Percentiles rank a stretch among this genome's conserved stretches.
phyloP scores from a whole-genome alignment of 2,329 filamentous ascomycete species.

The Westerdykella sp. region DNA sequence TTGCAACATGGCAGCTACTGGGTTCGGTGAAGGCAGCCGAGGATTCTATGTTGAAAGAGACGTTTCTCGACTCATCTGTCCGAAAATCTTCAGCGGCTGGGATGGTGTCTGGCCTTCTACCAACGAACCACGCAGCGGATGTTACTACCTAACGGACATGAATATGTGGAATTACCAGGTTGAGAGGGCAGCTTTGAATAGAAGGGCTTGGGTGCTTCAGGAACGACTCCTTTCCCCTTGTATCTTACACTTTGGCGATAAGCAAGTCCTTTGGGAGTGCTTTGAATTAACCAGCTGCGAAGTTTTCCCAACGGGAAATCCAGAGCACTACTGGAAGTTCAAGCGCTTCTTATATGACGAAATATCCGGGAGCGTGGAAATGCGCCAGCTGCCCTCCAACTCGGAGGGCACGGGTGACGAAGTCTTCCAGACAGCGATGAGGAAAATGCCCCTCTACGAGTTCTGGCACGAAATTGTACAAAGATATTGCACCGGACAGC shows the following conservation, averaged over 20 bases:
- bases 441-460: too few species aligned
- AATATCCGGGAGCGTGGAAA: too few species aligned
- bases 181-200: constrained; percentile 2
- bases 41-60: constrained; percentile 3
- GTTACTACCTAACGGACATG: not conserved
- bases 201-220: constrained; percentile 9
- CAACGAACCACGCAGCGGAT: too few species aligned
- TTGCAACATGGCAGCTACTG: constrained; percentile 9
- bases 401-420: too few species aligned
- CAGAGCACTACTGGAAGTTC: not conserved
- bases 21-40: constrained; percentile 2
- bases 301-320: not conserved
- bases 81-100: too few species aligned
- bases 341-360: too few species aligned
- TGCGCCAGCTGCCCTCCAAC: too few species aligned
- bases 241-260: constrained; percentile 4
- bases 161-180: not conserved
- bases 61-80: not conserved
- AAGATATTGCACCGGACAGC: constrained; percentile 5
- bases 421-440: too few species aligned
- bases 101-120: too few species aligned
- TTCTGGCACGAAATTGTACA: constrained; percentile 5
- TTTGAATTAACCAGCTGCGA: not conserved
- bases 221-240: constrained; percentile 9
- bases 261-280: constrained; percentile 9